These are phyloP conservation scores for Globisporangium barbulae DNA, from an alignment of 352 stramenopile genomes.

Conservation along the genomic window DNA sequence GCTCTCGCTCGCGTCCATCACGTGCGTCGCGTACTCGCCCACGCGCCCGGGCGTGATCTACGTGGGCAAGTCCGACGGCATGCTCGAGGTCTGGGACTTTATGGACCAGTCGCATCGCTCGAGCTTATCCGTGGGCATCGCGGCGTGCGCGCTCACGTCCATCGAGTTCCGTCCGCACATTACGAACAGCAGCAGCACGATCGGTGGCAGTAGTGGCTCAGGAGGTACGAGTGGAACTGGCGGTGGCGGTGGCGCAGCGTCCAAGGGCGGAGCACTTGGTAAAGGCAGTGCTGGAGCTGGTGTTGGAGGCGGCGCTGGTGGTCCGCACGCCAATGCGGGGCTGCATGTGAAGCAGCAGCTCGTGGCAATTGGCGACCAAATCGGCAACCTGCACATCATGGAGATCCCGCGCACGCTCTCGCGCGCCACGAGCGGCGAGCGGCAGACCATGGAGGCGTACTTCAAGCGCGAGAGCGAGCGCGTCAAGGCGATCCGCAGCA, in stretches of 20 bases:
- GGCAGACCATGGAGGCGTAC: conserved; percentile 79
- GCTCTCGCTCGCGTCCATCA: conserved; percentile 74
- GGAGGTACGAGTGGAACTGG: conserved; percentile 4
- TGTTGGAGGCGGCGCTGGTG: neutral
- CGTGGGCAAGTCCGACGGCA: conserved; percentile 86
- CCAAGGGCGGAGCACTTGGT: conserved; percentile 4
- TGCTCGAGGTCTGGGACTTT: conserved; percentile 93
- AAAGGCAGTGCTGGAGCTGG: conserved; percentile 16
- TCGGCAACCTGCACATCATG: conserved; percentile 92
- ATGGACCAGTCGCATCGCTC: conserved; percentile 89
- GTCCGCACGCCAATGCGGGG: conserved; percentile 14
- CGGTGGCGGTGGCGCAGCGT: conserved; percentile 10
- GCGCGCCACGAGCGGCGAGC: conserved; percentile 78
- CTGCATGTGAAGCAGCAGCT: conserved; percentile 84
- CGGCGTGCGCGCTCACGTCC: conserved; percentile 84
- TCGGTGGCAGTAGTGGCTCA: neutral
- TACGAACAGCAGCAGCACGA: conserved; percentile 8
- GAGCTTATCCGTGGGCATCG: conserved; percentile 76
- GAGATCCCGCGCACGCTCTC: conserved; percentile 89
- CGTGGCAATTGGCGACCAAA: conserved; percentile 88
- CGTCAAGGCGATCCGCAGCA: conserved; percentile 42
- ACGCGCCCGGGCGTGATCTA: conserved; percentile 87
- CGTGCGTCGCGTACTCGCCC: conserved; percentile 85
- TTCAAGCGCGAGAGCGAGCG: conserved; percentile 89
- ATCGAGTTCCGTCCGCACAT: conserved; percentile 68